A percentile compares a stretch with the other conserved stretches of the same genome.
phyloP scores from a whole-genome alignment of 495 filamentous ascomycete species.

The Aspergillus panamensis region DNA sequence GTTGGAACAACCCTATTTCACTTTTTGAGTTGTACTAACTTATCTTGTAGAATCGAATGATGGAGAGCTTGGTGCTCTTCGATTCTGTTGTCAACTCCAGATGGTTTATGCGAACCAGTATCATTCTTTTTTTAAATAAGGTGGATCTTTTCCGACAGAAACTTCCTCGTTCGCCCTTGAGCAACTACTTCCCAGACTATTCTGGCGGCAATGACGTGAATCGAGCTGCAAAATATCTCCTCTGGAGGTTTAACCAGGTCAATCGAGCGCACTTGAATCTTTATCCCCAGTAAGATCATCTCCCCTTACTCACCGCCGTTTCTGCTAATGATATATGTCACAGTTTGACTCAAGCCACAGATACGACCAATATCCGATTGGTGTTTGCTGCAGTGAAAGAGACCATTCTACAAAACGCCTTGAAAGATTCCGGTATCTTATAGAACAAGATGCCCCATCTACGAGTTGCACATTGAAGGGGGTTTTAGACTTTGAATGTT shows the following conservation, averaged over 20 bases:
- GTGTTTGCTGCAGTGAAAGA: constrained; percentile 99
- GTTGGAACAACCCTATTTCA: constrained; percentile 15
- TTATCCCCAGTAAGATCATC: constrained; percentile 86
- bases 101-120: constrained; percentile 98
- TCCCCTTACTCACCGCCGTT: neutral
- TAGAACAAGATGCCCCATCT: constrained; percentile 31
- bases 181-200: constrained; percentile 96
- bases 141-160: constrained; percentile 97
- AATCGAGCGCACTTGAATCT: constrained; percentile 94
- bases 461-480: neutral
- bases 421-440: constrained; percentile 97
- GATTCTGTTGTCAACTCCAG: constrained; percentile 98
- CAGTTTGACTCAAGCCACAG: constrained; percentile 96
- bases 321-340: constrained; percentile 5
- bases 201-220: constrained; percentile 97
- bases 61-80: constrained; percentile 96
- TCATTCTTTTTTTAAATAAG: constrained; percentile 97
- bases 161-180: constrained; percentile 79
- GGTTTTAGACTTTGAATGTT: neutral
- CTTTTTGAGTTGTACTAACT: constrained; percentile 7
- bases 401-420: constrained; percentile 94
- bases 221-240: constrained; percentile 92
- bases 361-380: constrained; percentile 95
- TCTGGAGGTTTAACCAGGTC: constrained; percentile 98
- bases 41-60: constrained; percentile 82